Evolutionary conservation across 352 stramenopile genomes (phyloP).

Genomic region (Phytophthora crassamura): DNA sequence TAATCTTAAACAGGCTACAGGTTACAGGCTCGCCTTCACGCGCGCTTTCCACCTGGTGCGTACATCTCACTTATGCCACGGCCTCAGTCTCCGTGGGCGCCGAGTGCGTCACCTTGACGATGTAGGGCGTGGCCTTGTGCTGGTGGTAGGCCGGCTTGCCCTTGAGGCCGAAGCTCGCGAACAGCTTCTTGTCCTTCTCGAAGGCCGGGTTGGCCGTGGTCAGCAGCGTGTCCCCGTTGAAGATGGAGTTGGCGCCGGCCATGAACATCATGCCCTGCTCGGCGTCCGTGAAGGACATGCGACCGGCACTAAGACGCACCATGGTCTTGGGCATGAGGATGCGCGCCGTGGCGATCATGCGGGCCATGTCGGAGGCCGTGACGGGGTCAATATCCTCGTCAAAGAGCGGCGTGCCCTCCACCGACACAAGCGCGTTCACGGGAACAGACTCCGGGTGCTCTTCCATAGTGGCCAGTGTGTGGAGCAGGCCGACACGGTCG

Average conservation of each 20-base stretch:
- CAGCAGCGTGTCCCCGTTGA: slow-evolving; percentile 98
- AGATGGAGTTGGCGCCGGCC: slow-evolving; percentile 98
- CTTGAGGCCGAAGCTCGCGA: slow-evolving; percentile 94
- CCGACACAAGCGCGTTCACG: slow-evolving; percentile 96
- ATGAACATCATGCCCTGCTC: slow-evolving; percentile 98
- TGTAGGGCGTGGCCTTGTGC: slow-evolving; percentile 84
- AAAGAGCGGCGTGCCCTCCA: slow-evolving; percentile 95
- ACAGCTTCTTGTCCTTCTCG: slow-evolving; percentile 95
- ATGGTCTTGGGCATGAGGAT: slow-evolving; percentile 98
- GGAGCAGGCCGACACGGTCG: slow-evolving; percentile 95
- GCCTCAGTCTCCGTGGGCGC: slow-evolving; percentile 41
- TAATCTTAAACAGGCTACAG: slow-evolving; percentile 35
- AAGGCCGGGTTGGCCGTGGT: slow-evolving; percentile 97
- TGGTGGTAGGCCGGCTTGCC: slow-evolving; percentile 96
- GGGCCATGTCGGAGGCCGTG: slow-evolving; percentile 97
- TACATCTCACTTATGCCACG: slow-evolving; percentile 38
- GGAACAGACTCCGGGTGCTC: slow-evolving; percentile 97
- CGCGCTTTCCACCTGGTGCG: slow-evolving; percentile 15
- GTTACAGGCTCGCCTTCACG: slow-evolving; percentile 33
- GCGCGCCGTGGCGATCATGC: slow-evolving; percentile 97
- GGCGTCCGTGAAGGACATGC: slow-evolving; percentile 96
- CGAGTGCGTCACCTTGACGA: slow-evolving; percentile 84
- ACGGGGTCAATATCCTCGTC: slow-evolving; percentile 89
- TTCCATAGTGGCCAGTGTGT: slow-evolving; percentile 96
- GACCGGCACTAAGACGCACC: slow-evolving; percentile 96